Evolutionary conservation across 768 basidiomycete genomes (phyloP).

Genomic region (Antrodiella citrinella): DNA sequence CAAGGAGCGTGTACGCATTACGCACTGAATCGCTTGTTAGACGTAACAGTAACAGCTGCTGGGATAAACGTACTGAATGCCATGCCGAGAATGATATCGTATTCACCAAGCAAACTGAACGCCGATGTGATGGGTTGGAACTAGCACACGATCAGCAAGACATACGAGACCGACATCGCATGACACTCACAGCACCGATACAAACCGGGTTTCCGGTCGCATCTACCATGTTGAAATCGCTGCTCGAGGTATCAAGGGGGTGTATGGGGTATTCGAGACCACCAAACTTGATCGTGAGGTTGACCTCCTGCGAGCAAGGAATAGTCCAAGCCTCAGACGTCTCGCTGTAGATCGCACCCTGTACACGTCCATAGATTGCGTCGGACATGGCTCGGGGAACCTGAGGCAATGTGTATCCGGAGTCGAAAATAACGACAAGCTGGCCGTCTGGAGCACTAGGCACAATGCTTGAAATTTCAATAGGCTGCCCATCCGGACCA

Average conservation of each 20-base stretch:
- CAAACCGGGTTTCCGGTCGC: slow-evolving; percentile 48
- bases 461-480: slow-evolving; percentile 57
- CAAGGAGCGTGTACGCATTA: slow-evolving; percentile 63
- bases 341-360: slow-evolving; percentile 58
- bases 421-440: slow-evolving; percentile 67
- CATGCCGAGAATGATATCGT: slow-evolving; percentile 82
- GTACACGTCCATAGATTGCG: slow-evolving; percentile 73
- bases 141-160: slow-evolving; percentile 22
- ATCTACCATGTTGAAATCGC: slow-evolving; percentile 45
- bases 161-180: too few species aligned
- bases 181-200: slow-evolving; percentile 54
- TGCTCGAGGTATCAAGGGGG: slow-evolving; percentile 60
- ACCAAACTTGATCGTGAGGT: slow-evolving; percentile 64
- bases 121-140: slow-evolving; percentile 82
- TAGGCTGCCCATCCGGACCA: slow-evolving; percentile 65
- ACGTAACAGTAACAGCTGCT: neutral
- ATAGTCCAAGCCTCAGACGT: slow-evolving; percentile 56
- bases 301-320: slow-evolving; percentile 68
- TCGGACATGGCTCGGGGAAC: slow-evolving; percentile 70
- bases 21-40: slow-evolving; percentile 42
- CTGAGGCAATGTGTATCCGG: slow-evolving; percentile 65
- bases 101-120: slow-evolving; percentile 68
- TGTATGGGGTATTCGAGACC: slow-evolving; percentile 64
- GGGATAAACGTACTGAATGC: slow-evolving; percentile 52
- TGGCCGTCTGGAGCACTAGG: slow-evolving; percentile 56